Conservation (phyloP, 192 early-diverging fungal genomes). For the Backusella australiensis region DNA sequence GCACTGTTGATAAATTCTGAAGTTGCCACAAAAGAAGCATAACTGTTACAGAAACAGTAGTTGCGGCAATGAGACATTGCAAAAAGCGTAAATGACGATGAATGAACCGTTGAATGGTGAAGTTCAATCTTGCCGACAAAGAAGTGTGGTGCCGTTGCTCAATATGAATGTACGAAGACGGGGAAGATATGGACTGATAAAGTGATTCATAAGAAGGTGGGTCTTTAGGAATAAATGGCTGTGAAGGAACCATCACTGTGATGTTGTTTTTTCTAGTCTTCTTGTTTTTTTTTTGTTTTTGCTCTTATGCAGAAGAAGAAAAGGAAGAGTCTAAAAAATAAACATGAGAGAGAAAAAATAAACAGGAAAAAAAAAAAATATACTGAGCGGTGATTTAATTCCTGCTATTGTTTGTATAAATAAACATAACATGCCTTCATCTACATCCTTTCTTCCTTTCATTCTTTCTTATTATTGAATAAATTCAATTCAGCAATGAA, state of each 20-base stretch:
- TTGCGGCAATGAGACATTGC: conserved; percentile 19
- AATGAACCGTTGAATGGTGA: conserved; percentile 7
- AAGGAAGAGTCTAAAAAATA: not conserved
- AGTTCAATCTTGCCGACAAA: not conserved
- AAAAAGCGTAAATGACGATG: conserved; percentile 19
- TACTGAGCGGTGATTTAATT: not conserved
- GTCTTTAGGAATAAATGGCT: conserved; percentile 15
- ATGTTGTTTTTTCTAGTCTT: not conserved
- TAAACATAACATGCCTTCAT: not conserved
- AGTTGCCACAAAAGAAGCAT: conserved; percentile 32
- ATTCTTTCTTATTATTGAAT: not conserved
- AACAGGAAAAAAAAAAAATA: not conserved
- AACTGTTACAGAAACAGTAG: conserved; percentile 25
- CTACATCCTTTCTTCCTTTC: not conserved
- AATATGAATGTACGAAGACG: not conserved
- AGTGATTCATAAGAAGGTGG: conserved; percentile 33
- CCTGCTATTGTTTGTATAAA: not conserved
- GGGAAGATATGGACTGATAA: conserved; percentile 8
- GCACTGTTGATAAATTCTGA: conserved; percentile 20
- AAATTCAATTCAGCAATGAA: not conserved
- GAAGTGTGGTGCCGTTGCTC: not conserved
- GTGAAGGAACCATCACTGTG: conserved; percentile 7
- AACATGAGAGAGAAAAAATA: not conserved
- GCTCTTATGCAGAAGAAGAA: not conserved
- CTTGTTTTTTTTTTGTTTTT: not conserved